These are phyloP conservation scores for Ogataea pignaliae DNA, from an alignment of 805 yeast genomes.

Conservation along the genomic window DNA sequence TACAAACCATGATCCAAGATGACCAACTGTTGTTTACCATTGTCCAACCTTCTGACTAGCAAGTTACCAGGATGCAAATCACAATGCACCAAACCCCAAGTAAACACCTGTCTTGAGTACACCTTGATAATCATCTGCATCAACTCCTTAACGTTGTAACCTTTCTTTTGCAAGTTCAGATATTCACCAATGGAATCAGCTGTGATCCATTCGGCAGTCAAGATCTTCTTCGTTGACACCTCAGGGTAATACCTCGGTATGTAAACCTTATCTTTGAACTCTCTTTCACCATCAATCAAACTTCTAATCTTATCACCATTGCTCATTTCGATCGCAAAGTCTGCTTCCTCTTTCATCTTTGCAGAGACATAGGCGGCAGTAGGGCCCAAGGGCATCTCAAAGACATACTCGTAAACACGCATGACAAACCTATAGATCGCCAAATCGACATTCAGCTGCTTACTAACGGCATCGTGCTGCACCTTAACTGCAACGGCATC, in stretches of 20 bases:
- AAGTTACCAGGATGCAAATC: slow-evolving; percentile 84
- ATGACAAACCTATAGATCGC: slow-evolving; percentile 50
- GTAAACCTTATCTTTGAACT: slow-evolving; percentile 39
- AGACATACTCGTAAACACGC: slow-evolving; percentile 50
- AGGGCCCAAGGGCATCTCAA: slow-evolving; percentile 59
- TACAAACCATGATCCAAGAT: slow-evolving; percentile 75
- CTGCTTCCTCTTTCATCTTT: slow-evolving; percentile 55
- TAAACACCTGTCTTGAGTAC: slow-evolving; percentile 55
- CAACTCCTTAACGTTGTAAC: slow-evolving; percentile 36
- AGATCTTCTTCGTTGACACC: slow-evolving; percentile 43
- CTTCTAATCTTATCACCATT: slow-evolving; percentile 43
- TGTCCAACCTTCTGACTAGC: slow-evolving; percentile 41
- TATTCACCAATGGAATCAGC: slow-evolving; percentile 55
- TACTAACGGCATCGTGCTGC: slow-evolving; percentile 57
- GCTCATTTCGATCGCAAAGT: slow-evolving; percentile 51
- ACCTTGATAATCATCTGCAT: slow-evolving; percentile 48
- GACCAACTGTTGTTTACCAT: slow-evolving; percentile 49
- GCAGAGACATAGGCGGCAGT: slow-evolving; percentile 54
- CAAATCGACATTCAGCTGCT: slow-evolving; percentile 60
- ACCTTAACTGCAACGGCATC: slow-evolving; percentile 60
- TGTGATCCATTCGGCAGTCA: slow-evolving; percentile 74
- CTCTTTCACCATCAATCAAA: slow-evolving; percentile 39
- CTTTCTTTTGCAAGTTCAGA: slow-evolving; percentile 35
- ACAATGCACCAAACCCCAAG: slow-evolving; percentile 66
- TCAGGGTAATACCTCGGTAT: slow-evolving; percentile 51